These are phyloP conservation scores for Mangifera indica DNA, from an alignment of 345 rosid genomes.

Conservation along the genomic window DNA sequence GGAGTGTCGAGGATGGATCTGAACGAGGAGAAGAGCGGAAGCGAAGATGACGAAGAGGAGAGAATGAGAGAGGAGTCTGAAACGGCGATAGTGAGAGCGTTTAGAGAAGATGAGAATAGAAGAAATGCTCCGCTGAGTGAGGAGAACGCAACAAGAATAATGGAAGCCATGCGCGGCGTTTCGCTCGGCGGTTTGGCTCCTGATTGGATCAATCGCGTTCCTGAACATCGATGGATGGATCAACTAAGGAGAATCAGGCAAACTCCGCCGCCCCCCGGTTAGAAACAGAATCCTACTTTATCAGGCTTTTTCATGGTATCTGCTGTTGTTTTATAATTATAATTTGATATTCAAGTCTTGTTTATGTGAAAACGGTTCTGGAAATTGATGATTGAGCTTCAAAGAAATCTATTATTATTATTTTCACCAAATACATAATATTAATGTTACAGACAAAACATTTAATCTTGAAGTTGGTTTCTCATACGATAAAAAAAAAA, in stretches of 20 bases:
- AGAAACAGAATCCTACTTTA: not conserved
- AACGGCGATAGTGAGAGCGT: slow-evolving; percentile 46
- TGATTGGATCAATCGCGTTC: slow-evolving; percentile 61
- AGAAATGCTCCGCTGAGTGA: slow-evolving; percentile 64
- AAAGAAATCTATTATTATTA: not conserved
- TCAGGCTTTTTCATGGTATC: too few species aligned
- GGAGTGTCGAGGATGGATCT: slow-evolving; percentile 53
- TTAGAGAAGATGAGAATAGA: slow-evolving; percentile 74
- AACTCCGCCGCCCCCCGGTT: slow-evolving; percentile 11
- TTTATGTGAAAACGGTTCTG: not conserved
- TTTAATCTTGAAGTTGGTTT: not conserved
- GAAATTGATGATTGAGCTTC: not conserved
- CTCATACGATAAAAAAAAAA: not conserved
- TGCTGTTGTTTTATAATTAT: too few species aligned
- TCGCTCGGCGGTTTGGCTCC: slow-evolving; percentile 72
- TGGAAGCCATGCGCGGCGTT: slow-evolving; percentile 86
- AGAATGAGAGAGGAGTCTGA: slow-evolving; percentile 36
- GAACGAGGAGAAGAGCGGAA: slow-evolving; percentile 43
- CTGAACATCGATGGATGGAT: slow-evolving; percentile 78
- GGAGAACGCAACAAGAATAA: slow-evolving; percentile 60
- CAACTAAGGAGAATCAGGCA: slow-evolving; percentile 58
- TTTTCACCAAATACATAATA: too few species aligned
- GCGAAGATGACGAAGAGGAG: slow-evolving; percentile 41
- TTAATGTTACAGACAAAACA: too few species aligned
- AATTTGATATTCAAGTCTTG: too few species aligned